These are phyloP conservation scores for Fusarium tupiense DNA, from an alignment of 2,329 filamentous ascomycete species.

Conservation along the genomic window DNA sequence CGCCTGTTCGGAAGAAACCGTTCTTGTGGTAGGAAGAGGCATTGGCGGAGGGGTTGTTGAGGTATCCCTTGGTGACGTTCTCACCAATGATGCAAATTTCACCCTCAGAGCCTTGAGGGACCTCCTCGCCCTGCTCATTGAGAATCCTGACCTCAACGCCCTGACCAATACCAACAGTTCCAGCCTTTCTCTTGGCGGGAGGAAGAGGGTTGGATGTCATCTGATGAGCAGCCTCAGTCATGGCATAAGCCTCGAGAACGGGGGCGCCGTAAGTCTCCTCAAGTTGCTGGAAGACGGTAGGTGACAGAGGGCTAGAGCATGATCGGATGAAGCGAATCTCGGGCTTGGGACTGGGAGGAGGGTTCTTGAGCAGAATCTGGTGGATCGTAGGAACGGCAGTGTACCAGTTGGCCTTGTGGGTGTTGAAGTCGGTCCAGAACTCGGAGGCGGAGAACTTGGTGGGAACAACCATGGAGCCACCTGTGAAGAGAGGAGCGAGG, in stretches of 20 bases:
- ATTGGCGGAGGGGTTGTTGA: constrained; percentile 85
- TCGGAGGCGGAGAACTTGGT: constrained; percentile 81
- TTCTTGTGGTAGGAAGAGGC: constrained; percentile 74
- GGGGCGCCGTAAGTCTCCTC: constrained; percentile 80
- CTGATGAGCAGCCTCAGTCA: constrained; percentile 90
- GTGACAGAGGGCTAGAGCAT: constrained; percentile 84
- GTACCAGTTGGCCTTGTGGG: constrained; percentile 86
- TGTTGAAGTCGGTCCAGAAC: constrained; percentile 83
- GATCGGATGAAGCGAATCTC: constrained; percentile 87
- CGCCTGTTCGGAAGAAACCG: constrained; percentile 89
- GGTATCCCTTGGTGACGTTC: constrained; percentile 86
- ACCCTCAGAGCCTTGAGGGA: constrained; percentile 75
- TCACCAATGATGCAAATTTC: constrained; percentile 86
- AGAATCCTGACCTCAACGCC: constrained; percentile 85
- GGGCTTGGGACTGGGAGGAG: constrained; percentile 73
- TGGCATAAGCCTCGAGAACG: constrained; percentile 89
- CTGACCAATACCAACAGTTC: constrained; percentile 83
- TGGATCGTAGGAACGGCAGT: constrained; percentile 94
- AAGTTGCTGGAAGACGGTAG: constrained; percentile 82
- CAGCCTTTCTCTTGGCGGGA: constrained; percentile 77
- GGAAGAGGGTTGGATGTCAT: constrained; percentile 83
- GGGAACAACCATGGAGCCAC: constrained; percentile 83
- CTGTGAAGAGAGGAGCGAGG: constrained; percentile 78
- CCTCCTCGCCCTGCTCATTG: constrained; percentile 72
- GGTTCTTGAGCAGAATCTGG: constrained; percentile 83